phyloP scores from a whole-genome alignment of 164 flowering plant species.

The Magnolia changhungtana region DNA sequence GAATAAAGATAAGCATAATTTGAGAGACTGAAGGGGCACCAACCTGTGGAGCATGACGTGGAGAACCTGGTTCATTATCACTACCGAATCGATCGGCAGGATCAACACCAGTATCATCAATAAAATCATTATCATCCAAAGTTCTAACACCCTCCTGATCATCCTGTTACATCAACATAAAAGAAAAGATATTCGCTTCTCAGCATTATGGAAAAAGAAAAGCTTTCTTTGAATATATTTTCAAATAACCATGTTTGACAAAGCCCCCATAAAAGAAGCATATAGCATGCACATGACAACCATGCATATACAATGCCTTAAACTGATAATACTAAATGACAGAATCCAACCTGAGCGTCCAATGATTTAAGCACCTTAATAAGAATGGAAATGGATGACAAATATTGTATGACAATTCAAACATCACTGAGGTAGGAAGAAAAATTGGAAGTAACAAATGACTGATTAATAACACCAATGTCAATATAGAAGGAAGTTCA shows the following conservation, averaged over 20 bases:
- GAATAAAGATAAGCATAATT: background rate
- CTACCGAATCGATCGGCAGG: constrained; percentile 69
- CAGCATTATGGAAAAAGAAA: background rate
- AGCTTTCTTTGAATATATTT: background rate
- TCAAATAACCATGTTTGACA: background rate
- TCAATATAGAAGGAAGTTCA: too few relatives aligned
- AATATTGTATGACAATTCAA: too few relatives aligned
- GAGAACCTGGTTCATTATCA: constrained; percentile 58
- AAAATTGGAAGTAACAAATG: too few relatives aligned
- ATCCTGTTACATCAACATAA: constrained; percentile 42
- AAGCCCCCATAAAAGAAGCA: too few relatives aligned
- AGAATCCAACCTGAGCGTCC: too few relatives aligned
- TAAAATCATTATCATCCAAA: constrained; percentile 86
- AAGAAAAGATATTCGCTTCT: background rate
- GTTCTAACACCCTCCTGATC: constrained; percentile 77
- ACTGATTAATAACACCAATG: too few relatives aligned
- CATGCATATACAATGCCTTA: too few relatives aligned
- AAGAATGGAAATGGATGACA: too few relatives aligned
- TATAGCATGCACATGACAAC: too few relatives aligned
- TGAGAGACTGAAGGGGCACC: background rate
- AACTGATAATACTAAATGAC: too few relatives aligned
- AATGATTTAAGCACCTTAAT: too few relatives aligned
- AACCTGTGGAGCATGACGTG: constrained; percentile 78
- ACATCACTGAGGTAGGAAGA: too few relatives aligned
- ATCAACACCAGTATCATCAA: constrained; percentile 87